Evolutionary conservation across 2,329 filamentous ascomycete genomes (phyloP), one percentile per base, ranked within the genome.

Genomic region (Lithohypha guttulata): DNA sequence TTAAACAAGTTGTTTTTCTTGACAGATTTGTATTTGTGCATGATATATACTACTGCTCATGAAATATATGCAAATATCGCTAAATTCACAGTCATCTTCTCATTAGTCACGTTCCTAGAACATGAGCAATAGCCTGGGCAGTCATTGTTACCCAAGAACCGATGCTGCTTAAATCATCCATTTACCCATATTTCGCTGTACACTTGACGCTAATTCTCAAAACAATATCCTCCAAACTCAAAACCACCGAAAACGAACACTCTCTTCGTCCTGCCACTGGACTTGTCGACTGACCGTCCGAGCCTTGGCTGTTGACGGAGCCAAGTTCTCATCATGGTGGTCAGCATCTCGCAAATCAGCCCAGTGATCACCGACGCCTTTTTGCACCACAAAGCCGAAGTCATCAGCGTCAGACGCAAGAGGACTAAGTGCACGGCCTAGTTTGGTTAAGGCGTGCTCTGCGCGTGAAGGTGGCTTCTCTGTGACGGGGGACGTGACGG

Each of bases 261-360:
- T 28, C 9, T 37, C 34, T 11, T 37, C 34, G 18, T 37, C 34
- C 11, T 28, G 6, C 34, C 34, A 37, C 13, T 18, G 23, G 13
- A 37, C 18, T 15, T 29, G 34, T 19, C 13, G 28, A 3, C 13
- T 28, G 26, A 37, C 23, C 7, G 34, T 6, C 32, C 32, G 32
- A 3, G 25, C 19, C 14, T 13, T 8, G 3, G n/a, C 11, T 3
- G 3, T 3, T 23, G 7, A 28, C 15, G 23, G 15, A 17, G 8
- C 13, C n/a, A 6, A 14, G 8, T 21, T 19, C 8, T 34, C 15
- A 19, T 6, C 6, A 6, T 21, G 21, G n/a, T 6, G 33, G 9
- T 14, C 9, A 4, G 11, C 18, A n/a, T n/a, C n/a, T n/a, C n/a
- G n/a, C n/a, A n/a, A n/a, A 11, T 35, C 33, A 9, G 33, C 33